Base-by-base conservation (phyloP, 441 rosid genomes). In the Populus hybrid region DNA sequence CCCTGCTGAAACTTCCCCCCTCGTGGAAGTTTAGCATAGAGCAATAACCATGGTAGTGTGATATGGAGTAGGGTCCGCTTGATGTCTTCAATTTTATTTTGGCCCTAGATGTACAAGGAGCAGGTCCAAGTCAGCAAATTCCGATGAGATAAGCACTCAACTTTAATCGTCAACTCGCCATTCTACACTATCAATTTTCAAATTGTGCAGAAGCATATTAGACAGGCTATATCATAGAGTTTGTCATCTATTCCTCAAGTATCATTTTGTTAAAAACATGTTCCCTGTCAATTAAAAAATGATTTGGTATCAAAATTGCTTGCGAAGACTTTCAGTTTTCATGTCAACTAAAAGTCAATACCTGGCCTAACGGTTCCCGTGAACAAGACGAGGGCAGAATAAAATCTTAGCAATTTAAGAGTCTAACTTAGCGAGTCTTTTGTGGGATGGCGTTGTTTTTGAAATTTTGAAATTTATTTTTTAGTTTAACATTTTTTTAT, bases 11-110 rank as follows among this genome's bases (percentile, higher is more conserved):
- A 40, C 14, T 10, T 10, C 14, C 50, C 50, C 50, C 14, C 50
- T 88, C 93, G 83, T 84, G 92, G 86, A 93, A 90, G 38, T 35
- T 35, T 0, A 35, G 38, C 38, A 5, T 7, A 35, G 8, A 35
- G 6, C 38, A 7, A 35, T 7, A 35, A 35, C 38, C 6, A 5
- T 35, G 38, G 8, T 84, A 7, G 8, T 7, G 38, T 35, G 8
- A 35, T 35, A 35, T 7, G 38, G 38, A 35, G 38, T 5, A 35
- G 38, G 38, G 38, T 35, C 8, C 38, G 38, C 6, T 35, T 35
- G 6, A 26, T 26, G 28, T 26, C 28, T 26, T 35, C 38, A 35
- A 35, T 35, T 35, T 35, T 35, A 35, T 35, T 35, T 35, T 35
- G 38, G 38, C 8, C 38, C 38, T 5, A 35, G 38, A 35, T 7